Conservation (phyloP, 169 alveolate species). For the Cryptosporidium bovis region DNA sequence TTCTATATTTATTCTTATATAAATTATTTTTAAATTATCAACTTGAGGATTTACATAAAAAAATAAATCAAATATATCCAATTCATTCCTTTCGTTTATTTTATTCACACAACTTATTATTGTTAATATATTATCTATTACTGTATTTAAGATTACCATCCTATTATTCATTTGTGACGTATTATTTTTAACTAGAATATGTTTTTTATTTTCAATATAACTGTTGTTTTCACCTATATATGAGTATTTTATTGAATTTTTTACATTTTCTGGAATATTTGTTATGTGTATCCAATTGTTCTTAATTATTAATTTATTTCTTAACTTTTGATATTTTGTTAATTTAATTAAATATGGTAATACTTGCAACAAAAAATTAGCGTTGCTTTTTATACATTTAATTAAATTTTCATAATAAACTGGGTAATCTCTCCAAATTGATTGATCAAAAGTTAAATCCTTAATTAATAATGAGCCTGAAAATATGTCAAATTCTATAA, state of each 20-base stretch:
- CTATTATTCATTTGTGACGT: not conserved
- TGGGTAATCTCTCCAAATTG: slow-evolving; percentile 59
- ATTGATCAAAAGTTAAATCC: not conserved
- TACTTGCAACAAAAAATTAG: slow-evolving; percentile 13
- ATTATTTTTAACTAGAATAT: not conserved
- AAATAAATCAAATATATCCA: slow-evolving; percentile 10
- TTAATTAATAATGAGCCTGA: slow-evolving; percentile 44
- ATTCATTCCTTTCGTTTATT: not conserved
- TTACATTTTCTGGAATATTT: slow-evolving; percentile 6
- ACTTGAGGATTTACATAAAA: slow-evolving; percentile 9
- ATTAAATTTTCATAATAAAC: slow-evolving; percentile 26
- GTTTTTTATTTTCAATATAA: not conserved
- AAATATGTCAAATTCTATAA: slow-evolving; percentile 34
- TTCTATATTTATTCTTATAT: slow-evolving; percentile 12
- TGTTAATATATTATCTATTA: slow-evolving; percentile 17
- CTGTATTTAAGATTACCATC: not conserved
- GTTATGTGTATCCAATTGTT: slow-evolving; percentile 26
- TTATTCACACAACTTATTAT: slow-evolving; percentile 4
- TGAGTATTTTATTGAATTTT: slow-evolving; percentile 6
- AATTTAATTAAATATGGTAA: slow-evolving; percentile 27
- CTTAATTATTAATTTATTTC: slow-evolving; percentile 1
- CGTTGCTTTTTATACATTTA: not conserved
- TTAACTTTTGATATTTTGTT: slow-evolving; percentile 43
- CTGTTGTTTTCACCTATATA: not conserved
- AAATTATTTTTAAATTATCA: slow-evolving; percentile 18